Conservation (phyloP, 495 filamentous ascomycete species). For the Corynascus novoguineensis region DNA sequence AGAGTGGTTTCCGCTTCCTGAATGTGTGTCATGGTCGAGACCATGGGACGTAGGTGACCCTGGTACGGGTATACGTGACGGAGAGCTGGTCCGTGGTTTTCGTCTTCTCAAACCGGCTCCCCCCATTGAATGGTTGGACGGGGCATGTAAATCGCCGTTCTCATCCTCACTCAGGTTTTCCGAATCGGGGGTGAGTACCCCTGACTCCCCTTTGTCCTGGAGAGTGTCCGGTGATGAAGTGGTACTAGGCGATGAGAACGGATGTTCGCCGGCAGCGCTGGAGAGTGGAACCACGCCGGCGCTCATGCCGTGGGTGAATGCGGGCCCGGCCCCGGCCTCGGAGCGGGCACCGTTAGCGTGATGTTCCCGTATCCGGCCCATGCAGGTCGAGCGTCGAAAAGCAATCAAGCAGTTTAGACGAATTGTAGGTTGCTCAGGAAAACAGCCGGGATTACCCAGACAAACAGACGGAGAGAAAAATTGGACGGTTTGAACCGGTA, state of each 20-base stretch:
- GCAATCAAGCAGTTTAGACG: background rate
- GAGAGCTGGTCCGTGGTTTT: no score
- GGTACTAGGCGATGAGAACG: background rate
- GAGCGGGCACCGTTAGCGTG: background rate
- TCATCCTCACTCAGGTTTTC: background rate
- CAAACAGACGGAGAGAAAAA: background rate
- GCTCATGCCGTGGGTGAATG: background rate
- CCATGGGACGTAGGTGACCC: no score
- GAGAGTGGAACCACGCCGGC: background rate
- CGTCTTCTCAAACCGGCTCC: background rate
- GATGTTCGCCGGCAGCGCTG: background rate
- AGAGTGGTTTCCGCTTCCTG: no score
- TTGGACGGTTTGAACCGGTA: background rate
- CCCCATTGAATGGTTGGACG: background rate
- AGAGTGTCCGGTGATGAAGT: background rate
- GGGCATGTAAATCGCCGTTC: background rate
- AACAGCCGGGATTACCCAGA: background rate
- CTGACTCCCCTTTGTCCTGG: no score
- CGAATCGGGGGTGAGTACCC: background rate
- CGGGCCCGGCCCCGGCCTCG: background rate
- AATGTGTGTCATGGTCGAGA: no score
- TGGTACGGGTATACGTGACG: no score
- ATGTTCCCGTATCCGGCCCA: background rate
- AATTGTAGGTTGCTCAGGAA: background rate
- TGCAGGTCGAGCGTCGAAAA: background rate